Conservation (phyloP, 371 early-diverging fungal genomes). For the Circinella umbellata region DNA sequence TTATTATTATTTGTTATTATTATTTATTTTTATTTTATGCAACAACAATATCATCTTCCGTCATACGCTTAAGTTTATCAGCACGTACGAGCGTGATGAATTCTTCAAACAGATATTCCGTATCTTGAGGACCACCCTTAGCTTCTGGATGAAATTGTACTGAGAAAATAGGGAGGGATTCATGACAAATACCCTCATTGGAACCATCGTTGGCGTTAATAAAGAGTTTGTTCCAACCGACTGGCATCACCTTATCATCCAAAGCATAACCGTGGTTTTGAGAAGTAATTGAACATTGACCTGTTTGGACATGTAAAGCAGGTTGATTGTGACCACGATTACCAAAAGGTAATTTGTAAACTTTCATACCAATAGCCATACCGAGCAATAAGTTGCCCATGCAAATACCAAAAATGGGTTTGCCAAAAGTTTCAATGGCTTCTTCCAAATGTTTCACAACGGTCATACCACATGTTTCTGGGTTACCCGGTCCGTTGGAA, state of each 20-base stretch:
- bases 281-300: constrained; percentile 88
- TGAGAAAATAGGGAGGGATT: constrained; percentile 70
- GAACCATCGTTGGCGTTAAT: constrained; percentile 94
- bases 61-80: constrained; percentile 15
- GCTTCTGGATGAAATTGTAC: constrained; percentile 99
- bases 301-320: constrained; percentile 73
- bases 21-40: background rate
- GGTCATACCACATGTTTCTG: constrained; percentile 68
- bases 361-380: constrained; percentile 84
- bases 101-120: constrained; percentile 84
- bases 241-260: constrained; percentile 67
- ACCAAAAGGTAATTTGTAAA: constrained; percentile 92
- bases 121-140: constrained; percentile 94
- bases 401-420: constrained; percentile 97
- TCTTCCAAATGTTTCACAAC: constrained; percentile 66
- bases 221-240: constrained; percentile 83
- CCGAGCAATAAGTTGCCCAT: constrained; percentile 95
- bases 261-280: constrained; percentile 97
- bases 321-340: constrained; percentile 98
- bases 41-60: background rate
- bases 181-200: constrained; percentile 92
- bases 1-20: background rate
- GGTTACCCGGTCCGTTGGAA: constrained; percentile 95
- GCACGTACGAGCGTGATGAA: constrained; percentile 42
- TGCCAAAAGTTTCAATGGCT: constrained; percentile 64